Base-by-base conservation (phyloP, 768 basidiomycete species). In the Sporobolomyces phaffii region DNA sequence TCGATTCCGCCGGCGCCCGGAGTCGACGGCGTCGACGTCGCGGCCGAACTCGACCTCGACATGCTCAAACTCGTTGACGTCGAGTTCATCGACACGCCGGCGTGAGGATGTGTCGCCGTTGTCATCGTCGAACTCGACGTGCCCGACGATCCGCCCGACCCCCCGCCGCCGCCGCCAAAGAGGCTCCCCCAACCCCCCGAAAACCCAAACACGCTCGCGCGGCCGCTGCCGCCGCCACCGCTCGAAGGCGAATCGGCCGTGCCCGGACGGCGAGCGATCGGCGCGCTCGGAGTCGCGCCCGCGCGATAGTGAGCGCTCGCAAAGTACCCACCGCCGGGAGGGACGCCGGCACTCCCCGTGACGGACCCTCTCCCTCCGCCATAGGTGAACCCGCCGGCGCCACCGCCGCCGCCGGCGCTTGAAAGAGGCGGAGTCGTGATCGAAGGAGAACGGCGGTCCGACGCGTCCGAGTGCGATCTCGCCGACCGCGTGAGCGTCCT, bases 191-290 rank as follows among this genome's bases (percentile, higher is more conserved):
- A 47, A 4, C 61, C 61, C 38, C 43, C 60, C 33, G n/a, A 45
- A 43, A 45, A 53, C 14, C 66, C 66, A 20, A 68, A 68, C 4
- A 68, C 61, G 61, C 66, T 63, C 40, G 64, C 28, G 10, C 63
- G 3, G 2, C 44, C 58, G n/a, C 31, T 44, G 22, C 38, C 28
- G 10, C 63, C 2, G 2, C 44, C 58, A 17, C 31, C 36, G 22
- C 38, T 43, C 18, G 65, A 4, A 53, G 47, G 22, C 26, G 24
- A 31, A 22, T 36, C 26, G 26, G 59, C 38, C n/a, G 50, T 49
- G 7, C 54, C 34, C 2, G 45, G 45, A 20, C 53, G 11, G 24
- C 45, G 45, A 22, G 45, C 3, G 34, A 14, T 8, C 26, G 49
- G n/a, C n/a, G n/a, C n/a, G n/a, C n/a, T 31, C 60, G 49, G 22